Percentiles rank a stretch among this genome's conserved stretches.
These are phyloP conservation scores for Aspergillus awamori DNA, from an alignment of 2,329 filamentous ascomycete species.

Conservation along the genomic window DNA sequence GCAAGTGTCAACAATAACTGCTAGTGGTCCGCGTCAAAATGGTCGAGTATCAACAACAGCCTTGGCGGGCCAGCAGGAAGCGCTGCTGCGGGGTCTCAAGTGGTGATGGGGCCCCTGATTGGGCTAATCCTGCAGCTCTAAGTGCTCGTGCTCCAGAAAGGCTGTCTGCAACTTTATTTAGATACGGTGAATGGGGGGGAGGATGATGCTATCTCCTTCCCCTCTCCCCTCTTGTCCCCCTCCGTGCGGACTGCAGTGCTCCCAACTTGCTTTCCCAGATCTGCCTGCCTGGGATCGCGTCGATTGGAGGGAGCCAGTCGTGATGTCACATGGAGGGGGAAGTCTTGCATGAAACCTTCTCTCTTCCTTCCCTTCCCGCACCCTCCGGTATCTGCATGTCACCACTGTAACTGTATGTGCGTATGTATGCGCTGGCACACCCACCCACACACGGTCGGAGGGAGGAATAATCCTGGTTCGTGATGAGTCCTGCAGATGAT, in stretches of 20 bases:
- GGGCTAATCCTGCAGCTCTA: slow-evolving; percentile 13
- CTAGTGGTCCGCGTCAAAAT: neutral
- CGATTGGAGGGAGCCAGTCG: neutral
- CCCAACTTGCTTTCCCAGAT: slow-evolving; percentile 6
- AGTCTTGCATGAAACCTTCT: neutral
- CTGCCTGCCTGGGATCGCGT: slow-evolving; percentile 2
- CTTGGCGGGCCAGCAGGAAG: slow-evolving; percentile 13
- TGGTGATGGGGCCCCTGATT: slow-evolving; percentile 16
- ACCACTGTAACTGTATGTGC: neutral
- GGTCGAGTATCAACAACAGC: slow-evolving; percentile 1
- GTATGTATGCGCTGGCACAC: slow-evolving; percentile 15
- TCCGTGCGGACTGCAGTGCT: neutral
- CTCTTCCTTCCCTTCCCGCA: neutral
- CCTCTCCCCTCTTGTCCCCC: neutral
- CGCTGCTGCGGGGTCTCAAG: slow-evolving; percentile 21
- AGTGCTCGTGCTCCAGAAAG: slow-evolving; percentile 20
- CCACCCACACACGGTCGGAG: neutral
- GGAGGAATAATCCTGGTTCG: neutral
- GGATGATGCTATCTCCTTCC: no score
- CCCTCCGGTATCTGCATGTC: neutral
- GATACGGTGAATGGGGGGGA: slow-evolving; percentile 10
- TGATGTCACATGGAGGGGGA: slow-evolving; percentile 21
- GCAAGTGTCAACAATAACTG: neutral
- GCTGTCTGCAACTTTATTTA: slow-evolving; percentile 24
- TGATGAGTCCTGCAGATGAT: neutral